Evolutionary conservation across 2,329 filamentous ascomycete species (phyloP), one percentile per base, ranked within the genome.

Genomic region (Orbilia ellipsospora): DNA sequence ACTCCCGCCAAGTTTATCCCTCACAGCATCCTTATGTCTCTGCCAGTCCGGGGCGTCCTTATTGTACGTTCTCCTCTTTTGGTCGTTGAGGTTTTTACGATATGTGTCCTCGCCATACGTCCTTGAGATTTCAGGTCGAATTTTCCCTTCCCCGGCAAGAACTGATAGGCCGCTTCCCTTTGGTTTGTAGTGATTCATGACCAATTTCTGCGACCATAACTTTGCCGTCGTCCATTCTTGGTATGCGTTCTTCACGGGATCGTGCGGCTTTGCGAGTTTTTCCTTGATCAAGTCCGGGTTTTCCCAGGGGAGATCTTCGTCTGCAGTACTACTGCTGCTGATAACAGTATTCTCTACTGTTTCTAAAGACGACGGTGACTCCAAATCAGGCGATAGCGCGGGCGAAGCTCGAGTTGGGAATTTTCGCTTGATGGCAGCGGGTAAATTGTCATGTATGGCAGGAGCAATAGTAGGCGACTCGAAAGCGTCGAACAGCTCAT

Each of bases 1-100:
- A 45, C 83, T 89, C 6, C 90, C 87, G 1, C 88, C 88, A 78
- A 97, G 95, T 80, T 98, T 99, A 75, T 88, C 83, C 79, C 90
- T 87, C 2, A 76, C 59, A 0, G 54, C 31, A 1, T 60, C 48
- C 48, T 50, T 48, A n/a, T 76, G 73, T 8, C 61, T 56, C 23
- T 63, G 60, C 73, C 73, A 76, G 6, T 3, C 18, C 28, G 70
- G 70, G 0, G 16, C 59, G 18, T 68, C 63, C 10, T 67, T 59
- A 20, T 57, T 55, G 16, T 40, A 50, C 16, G 15, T 31, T 20
- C 36, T 10, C 40, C 12, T 23, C 12, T 61, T 42, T 12, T 10
- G 5, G 4, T 45, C 44, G 6, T 57, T 51, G 0, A 60, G 28
- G 54, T 54, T n/a, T 28, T 60, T 5, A 40, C 69, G 57, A 20